Evolutionary conservation across 441 rosid genomes (phyloP).

Genomic region (Capsella rubella): DNA sequence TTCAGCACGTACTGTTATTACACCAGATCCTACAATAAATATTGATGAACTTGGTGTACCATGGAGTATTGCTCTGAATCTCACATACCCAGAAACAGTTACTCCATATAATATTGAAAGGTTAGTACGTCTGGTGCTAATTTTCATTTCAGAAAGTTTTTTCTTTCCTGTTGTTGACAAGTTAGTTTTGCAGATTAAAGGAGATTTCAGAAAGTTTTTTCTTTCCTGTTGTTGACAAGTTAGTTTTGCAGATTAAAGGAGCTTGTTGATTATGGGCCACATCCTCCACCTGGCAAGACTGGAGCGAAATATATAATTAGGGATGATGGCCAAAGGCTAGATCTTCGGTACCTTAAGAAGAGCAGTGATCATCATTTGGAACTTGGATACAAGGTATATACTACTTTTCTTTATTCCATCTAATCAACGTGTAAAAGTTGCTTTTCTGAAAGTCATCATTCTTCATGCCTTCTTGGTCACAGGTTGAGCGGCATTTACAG

Average conservation of each 20-base stretch:
- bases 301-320: conserved; percentile 98
- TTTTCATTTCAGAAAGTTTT: background rate
- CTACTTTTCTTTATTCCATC: conserved; percentile 22
- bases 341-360: conserved; percentile 97
- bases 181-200: conserved; percentile 63
- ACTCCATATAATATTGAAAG: conserved; percentile 99
- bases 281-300: conserved; percentile 99
- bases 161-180: conserved; percentile 30
- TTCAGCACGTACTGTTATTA: conserved; percentile 95
- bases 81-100: conserved; percentile 96
- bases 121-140: conserved; percentile 41
- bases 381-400: conserved; percentile 83
- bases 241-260: conserved; percentile 72
- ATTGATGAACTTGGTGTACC: conserved; percentile 98
- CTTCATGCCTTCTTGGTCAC: conserved; percentile 44
- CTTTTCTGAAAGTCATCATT: background rate
- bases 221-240: conserved; percentile 28
- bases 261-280: conserved; percentile 98
- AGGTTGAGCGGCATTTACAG: conserved; percentile 97
- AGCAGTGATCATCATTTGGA: conserved; percentile 99
- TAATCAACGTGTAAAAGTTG: background rate
- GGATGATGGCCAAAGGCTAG: conserved; percentile 99
- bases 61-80: conserved; percentile 98
- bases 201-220: conserved; percentile 42
- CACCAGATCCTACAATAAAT: conserved; percentile 96